Evolutionary conservation across 148 eudicot genomes (phyloP).

Genomic region (Mesembryanthemum crystallinum): DNA sequence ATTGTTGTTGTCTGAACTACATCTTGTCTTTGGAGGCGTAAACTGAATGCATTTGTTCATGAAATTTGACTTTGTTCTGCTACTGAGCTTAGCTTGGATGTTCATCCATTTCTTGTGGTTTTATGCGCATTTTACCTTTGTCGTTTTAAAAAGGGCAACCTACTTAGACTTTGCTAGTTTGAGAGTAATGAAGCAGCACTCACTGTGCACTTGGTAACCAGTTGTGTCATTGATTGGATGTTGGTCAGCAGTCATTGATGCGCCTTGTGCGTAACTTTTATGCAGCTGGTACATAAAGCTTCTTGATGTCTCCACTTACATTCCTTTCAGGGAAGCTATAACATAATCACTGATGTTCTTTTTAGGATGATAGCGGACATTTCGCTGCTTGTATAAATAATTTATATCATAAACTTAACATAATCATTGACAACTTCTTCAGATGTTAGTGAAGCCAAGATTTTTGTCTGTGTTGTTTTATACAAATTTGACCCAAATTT

Average conservation of each 20-base stretch:
- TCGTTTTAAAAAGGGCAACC: not conserved
- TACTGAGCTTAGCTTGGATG: not conserved
- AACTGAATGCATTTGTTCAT: not conserved
- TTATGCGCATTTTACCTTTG: not conserved
- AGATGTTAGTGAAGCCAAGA: not conserved
- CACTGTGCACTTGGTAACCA: not conserved
- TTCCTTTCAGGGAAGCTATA: not conserved
- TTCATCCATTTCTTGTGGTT: not conserved
- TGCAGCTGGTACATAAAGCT: not conserved
- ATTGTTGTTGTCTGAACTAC: not conserved
- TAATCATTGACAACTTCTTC: not conserved
- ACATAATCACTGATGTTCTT: not conserved
- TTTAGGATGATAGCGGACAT: not conserved
- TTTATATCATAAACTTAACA: not conserved
- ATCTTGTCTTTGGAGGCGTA: not conserved
- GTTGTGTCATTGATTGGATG: not conserved
- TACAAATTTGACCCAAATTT: not conserved
- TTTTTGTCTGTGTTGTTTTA: not conserved
- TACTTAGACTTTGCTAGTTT: not conserved
- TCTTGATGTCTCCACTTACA: not conserved
- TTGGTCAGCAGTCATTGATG: not conserved
- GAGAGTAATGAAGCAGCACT: not conserved
- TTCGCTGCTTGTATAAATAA: not conserved
- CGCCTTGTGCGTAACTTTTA: not conserved
- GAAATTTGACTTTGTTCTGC: not conserved